Evolutionary conservation across 441 rosid species (phyloP).

Genomic region (California macrophylla): DNA sequence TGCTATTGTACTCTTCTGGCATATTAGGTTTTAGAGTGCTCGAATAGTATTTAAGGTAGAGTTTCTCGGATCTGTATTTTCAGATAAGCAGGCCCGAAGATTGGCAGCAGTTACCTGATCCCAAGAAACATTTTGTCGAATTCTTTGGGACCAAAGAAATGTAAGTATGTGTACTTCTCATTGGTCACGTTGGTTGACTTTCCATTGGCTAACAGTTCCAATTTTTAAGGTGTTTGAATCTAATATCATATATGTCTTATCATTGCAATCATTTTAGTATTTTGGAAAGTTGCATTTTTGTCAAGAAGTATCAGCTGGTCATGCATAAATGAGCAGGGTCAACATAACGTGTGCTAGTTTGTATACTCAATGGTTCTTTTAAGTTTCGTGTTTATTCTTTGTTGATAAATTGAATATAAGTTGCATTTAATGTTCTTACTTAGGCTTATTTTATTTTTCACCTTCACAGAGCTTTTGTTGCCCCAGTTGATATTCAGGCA

Average conservation of each 20-base stretch:
- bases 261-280: not conserved
- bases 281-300: not conserved
- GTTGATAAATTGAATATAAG: not conserved
- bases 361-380: not conserved
- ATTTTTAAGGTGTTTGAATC: not conserved
- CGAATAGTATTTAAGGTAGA: conserved; percentile 12
- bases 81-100: conserved; percentile 91
- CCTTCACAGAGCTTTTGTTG: conserved; percentile 78
- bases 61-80: conserved; percentile 28
- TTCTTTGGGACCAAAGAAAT: conserved; percentile 98
- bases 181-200: not conserved
- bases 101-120: conserved; percentile 62
- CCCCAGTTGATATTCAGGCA: conserved; percentile 70
- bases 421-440: conserved; percentile 5
- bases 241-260: not conserved
- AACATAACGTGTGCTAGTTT: not conserved
- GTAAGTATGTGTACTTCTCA: conserved; percentile 38
- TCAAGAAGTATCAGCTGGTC: not conserved
- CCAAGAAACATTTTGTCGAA: conserved; percentile 79
- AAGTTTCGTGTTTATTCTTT: not conserved
- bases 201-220: not conserved
- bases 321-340: not conserved
- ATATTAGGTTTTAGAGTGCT: not conserved
- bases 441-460: conserved; percentile 13
- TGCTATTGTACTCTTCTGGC: not conserved